Evolutionary conservation across 2,329 filamentous ascomycete genomes (phyloP), one percentile per base, ranked within the genome.

Genomic region (Penicillium italicum): DNA sequence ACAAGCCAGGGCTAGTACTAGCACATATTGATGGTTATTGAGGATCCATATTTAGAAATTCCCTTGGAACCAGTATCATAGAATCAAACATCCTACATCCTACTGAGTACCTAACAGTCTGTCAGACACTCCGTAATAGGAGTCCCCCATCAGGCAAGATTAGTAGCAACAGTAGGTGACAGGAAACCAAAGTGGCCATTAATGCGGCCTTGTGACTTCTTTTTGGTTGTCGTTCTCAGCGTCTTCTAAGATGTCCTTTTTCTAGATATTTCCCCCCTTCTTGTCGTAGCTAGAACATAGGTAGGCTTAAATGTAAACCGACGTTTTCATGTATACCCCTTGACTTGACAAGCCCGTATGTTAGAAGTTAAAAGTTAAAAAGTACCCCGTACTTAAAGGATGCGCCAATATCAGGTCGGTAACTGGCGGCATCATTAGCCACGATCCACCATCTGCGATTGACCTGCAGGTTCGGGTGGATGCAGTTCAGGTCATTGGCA

Each of bases 381-480:
- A 33, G 18, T 24, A 28, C 14, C 26, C 36, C 12, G n/a, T 16
- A 38, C 33, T 26, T 36, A 31, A 7, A 38, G 12, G 28, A 49
- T 9, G 20, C 28, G 28, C 37, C 37, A 50, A 42, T 42, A 37
- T 33, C 37, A 33, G 38, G 20, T 36, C 37, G 33, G 45, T 30
- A 38, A 43, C 48, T 30, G 24, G 31, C 31, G 50, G 41, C 33
- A 46, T 46, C 37, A 50, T 41, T 28, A 52, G 50, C 50, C 50
- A 52, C 50, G 50, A 52, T 52, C 50, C 50, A 52, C 50, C 49
- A 49, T 49, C 47, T 49, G 26, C 26, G 47, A 50, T 24, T 52
- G 33, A 34, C 31, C 40, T 52, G 50, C 50, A 52, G 50, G 31
- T 38, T 46, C 50, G 50, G 50, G 50, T 52, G 33, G 50, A 18